Conservation (phyloP, 2,329 filamentous ascomycete genomes). For the Balansia obtecta region DNA sequence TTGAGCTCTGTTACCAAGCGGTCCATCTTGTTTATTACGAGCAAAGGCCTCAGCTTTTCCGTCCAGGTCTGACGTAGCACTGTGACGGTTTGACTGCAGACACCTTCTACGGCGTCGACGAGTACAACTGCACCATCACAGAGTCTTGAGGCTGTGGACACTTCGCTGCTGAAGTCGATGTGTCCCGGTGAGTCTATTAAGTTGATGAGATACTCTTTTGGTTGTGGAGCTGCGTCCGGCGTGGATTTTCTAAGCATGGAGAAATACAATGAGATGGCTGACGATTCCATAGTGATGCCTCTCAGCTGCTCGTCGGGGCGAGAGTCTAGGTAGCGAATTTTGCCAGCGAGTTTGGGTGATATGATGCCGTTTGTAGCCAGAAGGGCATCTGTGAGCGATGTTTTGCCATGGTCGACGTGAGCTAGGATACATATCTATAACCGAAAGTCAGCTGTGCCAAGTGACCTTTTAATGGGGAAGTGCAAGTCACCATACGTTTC, state of each 20-base stretch:
- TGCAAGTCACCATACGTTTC: constrained; percentile 56
- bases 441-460: not conserved
- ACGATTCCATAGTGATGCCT: constrained; percentile 99
- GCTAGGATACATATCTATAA: constrained; percentile 82
- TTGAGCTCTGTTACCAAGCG: constrained; percentile 86
- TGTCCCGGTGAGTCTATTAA: constrained; percentile 96
- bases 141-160: constrained; percentile 85
- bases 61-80: constrained; percentile 91
- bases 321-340: constrained; percentile 95
- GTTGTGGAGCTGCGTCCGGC: constrained; percentile 54
- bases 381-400: constrained; percentile 87
- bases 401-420: constrained; percentile 97
- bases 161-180: constrained; percentile 97
- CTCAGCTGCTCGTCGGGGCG: constrained; percentile 89
- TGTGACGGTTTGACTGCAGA: constrained; percentile 97
- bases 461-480: too few relatives aligned
- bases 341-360: constrained; percentile 90
- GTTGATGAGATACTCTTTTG: constrained; percentile 91
- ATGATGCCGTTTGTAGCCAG: constrained; percentile 99
- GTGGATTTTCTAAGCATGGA: constrained; percentile 69
- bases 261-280: constrained; percentile 92
- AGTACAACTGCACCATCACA: constrained; percentile 92
- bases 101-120: constrained; percentile 93
- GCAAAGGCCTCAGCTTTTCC: constrained; percentile 84
- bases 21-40: constrained; percentile 99